Conservation (phyloP, 306 rosid species). For the Canavalia ensiformis region DNA sequence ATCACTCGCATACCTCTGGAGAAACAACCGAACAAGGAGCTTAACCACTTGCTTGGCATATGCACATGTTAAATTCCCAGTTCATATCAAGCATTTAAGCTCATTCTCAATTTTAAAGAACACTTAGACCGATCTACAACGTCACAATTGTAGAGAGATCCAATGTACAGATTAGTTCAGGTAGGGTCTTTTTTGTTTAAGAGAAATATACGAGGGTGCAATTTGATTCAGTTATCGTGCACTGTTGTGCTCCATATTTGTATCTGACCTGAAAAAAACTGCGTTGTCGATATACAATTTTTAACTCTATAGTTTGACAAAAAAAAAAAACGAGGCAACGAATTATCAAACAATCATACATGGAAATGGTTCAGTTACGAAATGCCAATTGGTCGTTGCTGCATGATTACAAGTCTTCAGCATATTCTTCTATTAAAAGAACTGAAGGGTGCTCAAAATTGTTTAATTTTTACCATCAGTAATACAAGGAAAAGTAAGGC, state of each 20-base stretch:
- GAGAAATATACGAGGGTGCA: background rate
- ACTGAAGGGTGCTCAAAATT: constrained; percentile 17
- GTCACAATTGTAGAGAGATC: constrained; percentile 22
- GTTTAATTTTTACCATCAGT: background rate
- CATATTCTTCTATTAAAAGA: background rate
- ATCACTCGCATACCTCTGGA: constrained; percentile 37
- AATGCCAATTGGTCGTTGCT: background rate
- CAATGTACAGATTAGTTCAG: constrained; percentile 13
- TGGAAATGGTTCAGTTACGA: background rate
- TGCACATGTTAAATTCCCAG: constrained; percentile 13
- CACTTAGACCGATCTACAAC: background rate
- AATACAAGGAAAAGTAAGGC: background rate
- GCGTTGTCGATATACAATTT: background rate
- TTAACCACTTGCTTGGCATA: constrained; percentile 35
- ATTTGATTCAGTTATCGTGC: constrained; percentile 4
- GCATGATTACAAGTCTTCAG: background rate
- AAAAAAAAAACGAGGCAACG: background rate
- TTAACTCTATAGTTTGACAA: background rate
- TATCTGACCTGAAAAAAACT: background rate
- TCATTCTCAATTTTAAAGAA: background rate
- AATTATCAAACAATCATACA: background rate
- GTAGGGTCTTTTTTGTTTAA: background rate
- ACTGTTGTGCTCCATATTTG: background rate
- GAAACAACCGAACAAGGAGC: constrained; percentile 47
- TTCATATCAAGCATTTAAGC: constrained; percentile 4